Base-by-base conservation (phyloP, 2,329 filamentous ascomycete genomes). In the Cladophialophora bantiana region DNA sequence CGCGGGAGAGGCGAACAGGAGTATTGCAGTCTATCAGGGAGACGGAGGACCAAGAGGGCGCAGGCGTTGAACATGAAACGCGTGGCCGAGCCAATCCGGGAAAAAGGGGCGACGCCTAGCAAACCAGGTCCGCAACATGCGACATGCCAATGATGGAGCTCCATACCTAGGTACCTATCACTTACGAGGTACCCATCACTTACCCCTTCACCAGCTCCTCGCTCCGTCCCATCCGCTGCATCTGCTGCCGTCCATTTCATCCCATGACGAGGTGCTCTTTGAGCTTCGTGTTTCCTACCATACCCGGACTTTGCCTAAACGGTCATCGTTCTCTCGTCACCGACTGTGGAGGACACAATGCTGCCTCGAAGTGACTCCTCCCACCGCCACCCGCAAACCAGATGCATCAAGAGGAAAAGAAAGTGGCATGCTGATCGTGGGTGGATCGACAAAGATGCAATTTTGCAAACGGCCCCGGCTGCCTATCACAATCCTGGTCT, bases 41-140 rank as follows among this genome's bases (percentile, higher is more conserved):
- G 59, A 34, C 35, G 26, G 52, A 35, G 52, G 10, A 55, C 42
- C n/a, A 31, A 12, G n/a, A 50, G 57, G 34, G 18, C 26, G 18
- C 26, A 18, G 57, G 57, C 57, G 38, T 50, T 15, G 50, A 34
- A 10, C 31, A 66, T 66, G 67, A 68, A 68, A 68, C 67, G 67
- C 67, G 64, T 56, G 48, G 56, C 31, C 38, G 31, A 53, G 10
- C 52, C 35, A 40, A 59, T 42, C 42, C 45, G 36, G 20, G 42
- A 53, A 45, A 68, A 68, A 66, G 67, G 67, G 67, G 67, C 40
- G 12, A 32, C 48, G 62, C 59, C 59, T 48, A 66, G 55, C 1
- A 26, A 26, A 26, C 26, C 26, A 26, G 26, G 26, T 26, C 26
- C 26, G 26, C 26, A 3, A 26, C 2, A 6, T 9, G 2, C 12